Evolutionary conservation across 805 yeast genomes (phyloP).

Genomic region (Candida bentonensis): DNA sequence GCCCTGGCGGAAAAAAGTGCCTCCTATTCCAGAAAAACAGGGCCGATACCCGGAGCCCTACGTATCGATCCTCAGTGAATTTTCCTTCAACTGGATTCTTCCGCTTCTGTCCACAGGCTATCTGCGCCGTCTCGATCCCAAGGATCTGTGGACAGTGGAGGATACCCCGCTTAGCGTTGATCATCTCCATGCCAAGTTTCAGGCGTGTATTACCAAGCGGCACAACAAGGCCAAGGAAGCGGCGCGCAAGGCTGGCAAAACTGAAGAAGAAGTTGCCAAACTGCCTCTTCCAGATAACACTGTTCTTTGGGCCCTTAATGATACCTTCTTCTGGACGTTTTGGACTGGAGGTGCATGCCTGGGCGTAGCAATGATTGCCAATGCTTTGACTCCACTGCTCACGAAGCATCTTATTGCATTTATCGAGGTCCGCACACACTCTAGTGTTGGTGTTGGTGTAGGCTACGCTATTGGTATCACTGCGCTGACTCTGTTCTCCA

Average conservation of each 20-base stretch:
- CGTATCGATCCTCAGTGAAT: conserved; percentile 6
- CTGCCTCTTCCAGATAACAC: conserved; percentile 12
- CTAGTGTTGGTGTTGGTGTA: conserved; percentile 40
- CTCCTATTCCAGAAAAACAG: conserved; percentile 13
- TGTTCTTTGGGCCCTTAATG: conserved; percentile 22
- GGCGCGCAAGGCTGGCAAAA: conserved; percentile 13
- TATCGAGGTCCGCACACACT: conserved; percentile 34
- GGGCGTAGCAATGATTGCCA: conserved; percentile 20
- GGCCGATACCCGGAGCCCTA: conserved; percentile 11
- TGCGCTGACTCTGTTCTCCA: conserved; percentile 35
- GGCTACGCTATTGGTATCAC: conserved; percentile 67
- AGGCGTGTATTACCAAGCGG: conserved; percentile 18
- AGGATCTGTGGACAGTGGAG: conserved; percentile 36
- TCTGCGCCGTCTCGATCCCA: conserved; percentile 42
- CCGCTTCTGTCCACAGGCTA: conserved; percentile 34
- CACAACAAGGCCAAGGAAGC: conserved; percentile 13
- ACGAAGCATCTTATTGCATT: conserved; percentile 50
- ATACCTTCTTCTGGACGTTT: conserved; percentile 21
- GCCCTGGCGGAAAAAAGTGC: conserved; percentile 3
- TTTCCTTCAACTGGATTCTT: conserved; percentile 13
- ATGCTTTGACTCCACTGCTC: conserved; percentile 50
- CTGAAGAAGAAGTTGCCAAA: conserved; percentile 7
- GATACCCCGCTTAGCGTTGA: conserved; percentile 23
- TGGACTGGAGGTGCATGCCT: conserved; percentile 24
- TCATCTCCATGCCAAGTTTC: conserved; percentile 25